phyloP scores from a whole-genome alignment of 768 basidiomycete genomes.

The Mycena rosella region DNA sequence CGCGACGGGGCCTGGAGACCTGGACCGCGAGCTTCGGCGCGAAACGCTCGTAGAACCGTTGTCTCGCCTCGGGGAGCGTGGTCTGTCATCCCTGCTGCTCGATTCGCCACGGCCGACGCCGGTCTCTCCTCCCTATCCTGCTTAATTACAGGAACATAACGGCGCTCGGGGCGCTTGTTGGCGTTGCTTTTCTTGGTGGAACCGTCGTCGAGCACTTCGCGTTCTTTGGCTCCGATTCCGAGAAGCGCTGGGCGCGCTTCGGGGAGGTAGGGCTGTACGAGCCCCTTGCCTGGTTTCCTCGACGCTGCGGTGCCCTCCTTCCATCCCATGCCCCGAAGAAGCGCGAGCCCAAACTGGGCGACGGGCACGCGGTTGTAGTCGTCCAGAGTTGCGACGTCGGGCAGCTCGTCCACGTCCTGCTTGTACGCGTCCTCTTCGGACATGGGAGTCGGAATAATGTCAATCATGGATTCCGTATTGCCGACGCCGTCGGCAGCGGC shows the following conservation, averaged over 20 bases:
- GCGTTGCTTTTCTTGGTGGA: conserved; percentile 61
- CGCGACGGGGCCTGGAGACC: conserved; percentile 57
- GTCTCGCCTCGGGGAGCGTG: conserved; percentile 50
- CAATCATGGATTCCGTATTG: conserved; percentile 59
- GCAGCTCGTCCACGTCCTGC: conserved; percentile 86
- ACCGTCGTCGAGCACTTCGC: conserved; percentile 79
- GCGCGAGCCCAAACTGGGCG: conserved; percentile 91
- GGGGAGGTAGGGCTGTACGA: conserved; percentile 86
- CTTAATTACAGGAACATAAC: conserved; percentile 88
- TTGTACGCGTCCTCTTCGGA: conserved; percentile 88
- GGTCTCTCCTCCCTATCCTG: conserved; percentile 64
- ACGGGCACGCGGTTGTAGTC: conserved; percentile 95
- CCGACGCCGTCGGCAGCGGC: conserved; percentile 61
- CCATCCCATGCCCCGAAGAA: conserved; percentile 98
- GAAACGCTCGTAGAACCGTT: conserved; percentile 58
- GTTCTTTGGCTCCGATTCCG: conserved; percentile 95
- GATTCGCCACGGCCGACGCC: conserved; percentile 39
- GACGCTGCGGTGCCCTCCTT: conserved; percentile 83
- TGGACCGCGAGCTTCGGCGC: conserved; percentile 56
- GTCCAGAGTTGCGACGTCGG: conserved; percentile 79
- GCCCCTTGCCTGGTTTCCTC: conserved; percentile 69
- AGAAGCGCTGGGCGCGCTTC: conserved; percentile 85
- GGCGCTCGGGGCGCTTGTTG: conserved; percentile 70
- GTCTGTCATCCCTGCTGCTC: conserved; percentile 43
- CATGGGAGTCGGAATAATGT: conserved; percentile 73